Evolutionary conservation across 108 stramenopile genomes (phyloP), one percentile per base, ranked within the genome.

Genomic region (Pseudonitzschia multiseries): DNA sequence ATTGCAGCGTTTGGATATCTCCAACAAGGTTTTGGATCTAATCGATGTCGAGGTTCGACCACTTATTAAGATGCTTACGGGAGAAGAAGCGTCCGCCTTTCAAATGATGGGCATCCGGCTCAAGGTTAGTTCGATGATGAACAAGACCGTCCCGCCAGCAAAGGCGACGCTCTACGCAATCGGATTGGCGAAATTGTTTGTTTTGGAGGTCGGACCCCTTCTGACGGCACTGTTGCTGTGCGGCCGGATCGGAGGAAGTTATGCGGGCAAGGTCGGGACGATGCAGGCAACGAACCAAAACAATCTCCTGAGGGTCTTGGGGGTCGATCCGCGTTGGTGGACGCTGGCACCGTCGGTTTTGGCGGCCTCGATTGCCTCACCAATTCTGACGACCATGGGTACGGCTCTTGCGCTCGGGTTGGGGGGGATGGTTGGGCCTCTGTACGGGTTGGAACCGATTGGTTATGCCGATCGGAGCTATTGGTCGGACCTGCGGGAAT

Each of bases 241-340:
- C 69, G 92, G 92, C 28, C 76, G 92, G 27, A 88, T 93, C 44
- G 92, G 92, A 20, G 92, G 92, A 52, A 76, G 79, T 48, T 93
- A 93, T 77, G 83, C 89, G 8, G 92, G 92, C 1, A 87, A 91
- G 66, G 82, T 90, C 21, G 92, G 89, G 6, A 90, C 89, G 10
- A 85, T 93, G 83, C 87, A 91, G 52, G 85, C 89, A 0, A 89
- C 92, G 26, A 72, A 83, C n/a, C 89, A 93, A 74, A 89, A 83
- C 68, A 89, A 89, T 71, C 62, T 93, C 22, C 63, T 93, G 28
- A 12, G 50, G 52, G 89, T 88, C 14, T 60, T 93, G 81, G 92
- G 92, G 15, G 81, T 89, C 15, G 72, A 74, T 50, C 88, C 92
- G 12, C 60, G 78, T 21, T 66, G 69, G 54, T 93, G 88, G 88